These are phyloP conservation scores for Fusarium nodosum DNA, from an alignment of 2,329 filamentous ascomycete species.

Conservation along the genomic window DNA sequence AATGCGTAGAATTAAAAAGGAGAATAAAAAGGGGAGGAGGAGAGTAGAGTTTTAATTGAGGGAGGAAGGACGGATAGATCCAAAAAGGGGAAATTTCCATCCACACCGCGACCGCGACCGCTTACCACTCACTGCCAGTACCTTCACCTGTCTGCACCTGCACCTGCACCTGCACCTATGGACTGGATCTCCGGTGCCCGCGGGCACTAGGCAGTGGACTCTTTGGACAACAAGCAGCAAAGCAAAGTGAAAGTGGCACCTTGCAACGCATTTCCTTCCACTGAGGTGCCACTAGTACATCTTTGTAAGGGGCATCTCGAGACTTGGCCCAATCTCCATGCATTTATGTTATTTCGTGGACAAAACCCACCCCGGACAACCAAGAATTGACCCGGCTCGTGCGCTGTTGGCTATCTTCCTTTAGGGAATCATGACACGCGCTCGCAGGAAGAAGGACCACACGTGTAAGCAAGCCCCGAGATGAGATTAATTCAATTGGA, in stretches of 20 bases:
- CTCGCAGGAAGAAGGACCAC: slow-evolving; percentile 28
- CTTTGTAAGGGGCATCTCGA: slow-evolving; percentile 40
- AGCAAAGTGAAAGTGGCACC: slow-evolving; percentile 46
- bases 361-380: slow-evolving; percentile 30
- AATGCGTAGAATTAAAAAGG: slow-evolving; percentile 46
- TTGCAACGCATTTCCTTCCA: slow-evolving; percentile 42
- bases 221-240: slow-evolving; percentile 10
- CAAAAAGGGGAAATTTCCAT: slow-evolving; percentile 58
- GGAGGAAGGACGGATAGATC: slow-evolving; percentile 42
- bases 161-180: slow-evolving; percentile 19
- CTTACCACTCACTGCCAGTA: neutral
- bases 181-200: slow-evolving; percentile 42
- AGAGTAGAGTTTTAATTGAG: slow-evolving; percentile 46
- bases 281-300: slow-evolving; percentile 43
- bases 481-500: slow-evolving; percentile 29
- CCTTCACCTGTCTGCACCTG: slow-evolving; percentile 23
- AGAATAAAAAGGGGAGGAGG: slow-evolving; percentile 49
- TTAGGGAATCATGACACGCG: slow-evolving; percentile 26
- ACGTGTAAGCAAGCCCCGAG: slow-evolving; percentile 35
- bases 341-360: slow-evolving; percentile 27
- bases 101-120: slow-evolving; percentile 31
- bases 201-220: slow-evolving; percentile 12
- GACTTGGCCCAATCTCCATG: slow-evolving; percentile 43
- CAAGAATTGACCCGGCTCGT: slow-evolving; percentile 34
- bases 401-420: slow-evolving; percentile 19